Evolutionary conservation across 768 basidiomycete genomes (phyloP), one percentile per base, ranked within the genome.

Genomic region (Favolaschia claudopus): DNA sequence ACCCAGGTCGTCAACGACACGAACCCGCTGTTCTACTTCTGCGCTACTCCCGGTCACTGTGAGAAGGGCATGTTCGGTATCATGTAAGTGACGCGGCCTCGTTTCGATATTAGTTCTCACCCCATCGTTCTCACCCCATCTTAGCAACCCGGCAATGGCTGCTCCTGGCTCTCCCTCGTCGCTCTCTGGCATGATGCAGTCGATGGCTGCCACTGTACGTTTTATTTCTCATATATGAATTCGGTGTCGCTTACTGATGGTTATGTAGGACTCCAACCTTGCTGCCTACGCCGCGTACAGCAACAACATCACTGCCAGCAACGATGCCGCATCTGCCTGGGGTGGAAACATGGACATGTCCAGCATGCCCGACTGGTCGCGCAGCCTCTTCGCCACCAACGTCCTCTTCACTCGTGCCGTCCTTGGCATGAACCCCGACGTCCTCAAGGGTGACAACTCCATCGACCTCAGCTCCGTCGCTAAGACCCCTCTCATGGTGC

Each of bases 11-110:
- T 92, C 72, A 92, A 91, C 74, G 81, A 85, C 73, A 91, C 89
- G 48, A 80, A 85, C 67, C 82, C 89, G n/a, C 80, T 79, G 52
- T 92, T 82, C 84, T 91, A 79, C 85, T 89, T 86, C 79, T 93
- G 91, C 73, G 85, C 77, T 60, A 83, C 85, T 43, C 85, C 88
- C 39, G 74, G 66, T 54, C 92, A 94, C 72, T 93, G 92, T 71
- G 72, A 85, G 70, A 87, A 90, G 81, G 92, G 91, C 67, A 93
- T 93, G 91, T 93, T 91, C 70, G 91, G 89, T 76, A 82, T 89
- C 76, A 86, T 90, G 83, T 84, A 67, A 57, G 76, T 70, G 14
- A 19, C 17, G 1, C 20, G 34, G 22, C 42, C 31, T 38, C 20
- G 15, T 14, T 28, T 9, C 12, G 27, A 20, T 32, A 29, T 43